These are phyloP conservation scores for Baorangia bicolor DNA, from an alignment of 768 basidiomycete species.

Conservation along the genomic window DNA sequence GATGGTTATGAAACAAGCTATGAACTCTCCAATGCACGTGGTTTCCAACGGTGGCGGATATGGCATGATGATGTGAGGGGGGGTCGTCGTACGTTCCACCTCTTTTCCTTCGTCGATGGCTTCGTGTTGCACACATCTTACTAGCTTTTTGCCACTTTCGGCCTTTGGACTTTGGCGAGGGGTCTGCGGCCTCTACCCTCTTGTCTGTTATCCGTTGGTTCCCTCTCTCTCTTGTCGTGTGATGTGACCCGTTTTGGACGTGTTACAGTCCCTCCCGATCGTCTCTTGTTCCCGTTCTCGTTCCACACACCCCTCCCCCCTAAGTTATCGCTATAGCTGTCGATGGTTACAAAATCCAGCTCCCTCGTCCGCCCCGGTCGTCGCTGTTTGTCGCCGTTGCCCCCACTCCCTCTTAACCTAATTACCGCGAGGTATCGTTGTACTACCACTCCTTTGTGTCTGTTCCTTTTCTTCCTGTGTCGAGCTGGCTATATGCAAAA, in stretches of 20 bases:
- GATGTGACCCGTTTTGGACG: constrained; percentile 15
- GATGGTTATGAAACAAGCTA: constrained; percentile 36
- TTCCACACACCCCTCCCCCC: neutral
- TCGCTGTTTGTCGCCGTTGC: constrained; percentile 5
- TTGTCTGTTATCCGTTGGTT: constrained; percentile 15
- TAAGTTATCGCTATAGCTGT: constrained; percentile 15
- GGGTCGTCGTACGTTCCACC: constrained; percentile 5
- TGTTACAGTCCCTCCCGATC: constrained; percentile 6
- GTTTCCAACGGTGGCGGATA: constrained; percentile 39
- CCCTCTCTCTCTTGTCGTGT: constrained; percentile 7
- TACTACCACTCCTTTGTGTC: constrained; percentile 28
- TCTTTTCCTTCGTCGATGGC: constrained; percentile 1
- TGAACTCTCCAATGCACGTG: constrained; percentile 38
- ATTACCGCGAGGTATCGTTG: constrained; percentile 17
- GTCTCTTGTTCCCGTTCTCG: constrained; percentile 3
- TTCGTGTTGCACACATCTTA: constrained; percentile 12
- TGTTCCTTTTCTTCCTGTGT: constrained; percentile 1
- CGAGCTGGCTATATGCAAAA: constrained; percentile 15
- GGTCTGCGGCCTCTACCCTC: constrained; percentile 8
- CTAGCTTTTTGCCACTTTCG: constrained; percentile 6
- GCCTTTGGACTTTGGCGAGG: constrained; percentile 16
- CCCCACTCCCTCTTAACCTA: constrained; percentile 9
- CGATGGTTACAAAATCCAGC: constrained; percentile 13
- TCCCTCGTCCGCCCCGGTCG: neutral
- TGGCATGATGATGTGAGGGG: constrained; percentile 37